These are phyloP conservation scores for Oemleria cerasiformis DNA, from an alignment of 306 rosid genomes.

Conservation along the genomic window DNA sequence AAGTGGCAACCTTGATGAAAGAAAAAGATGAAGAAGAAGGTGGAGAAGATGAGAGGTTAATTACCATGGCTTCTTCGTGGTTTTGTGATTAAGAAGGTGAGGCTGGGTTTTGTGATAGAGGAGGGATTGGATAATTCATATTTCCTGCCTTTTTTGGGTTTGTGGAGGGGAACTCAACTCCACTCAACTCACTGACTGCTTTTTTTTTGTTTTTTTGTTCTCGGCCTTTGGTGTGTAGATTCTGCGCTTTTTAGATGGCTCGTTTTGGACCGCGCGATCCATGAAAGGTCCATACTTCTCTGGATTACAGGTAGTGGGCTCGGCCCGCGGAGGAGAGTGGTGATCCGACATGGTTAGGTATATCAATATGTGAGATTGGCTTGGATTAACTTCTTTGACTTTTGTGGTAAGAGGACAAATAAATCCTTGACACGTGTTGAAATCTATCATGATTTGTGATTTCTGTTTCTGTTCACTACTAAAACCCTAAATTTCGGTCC, in stretches of 20 bases:
- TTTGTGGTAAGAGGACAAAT: neutral
- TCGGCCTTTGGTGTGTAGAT: constrained; percentile 11
- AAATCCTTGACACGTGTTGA: neutral
- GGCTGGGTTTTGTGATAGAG: constrained; percentile 27
- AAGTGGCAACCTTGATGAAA: constrained; percentile 44
- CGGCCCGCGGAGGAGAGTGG: neutral
- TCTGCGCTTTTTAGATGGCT: neutral
- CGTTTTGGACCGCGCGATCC: neutral
- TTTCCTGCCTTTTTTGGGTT: constrained; percentile 28
- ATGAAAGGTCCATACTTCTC: neutral
- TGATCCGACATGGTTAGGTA: too few species aligned
- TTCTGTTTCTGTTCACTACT: too few species aligned
- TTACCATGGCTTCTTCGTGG: constrained; percentile 53
- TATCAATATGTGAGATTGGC: too few species aligned
- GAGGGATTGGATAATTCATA: constrained; percentile 59
- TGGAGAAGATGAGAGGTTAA: constrained; percentile 60
- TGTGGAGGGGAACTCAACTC: constrained; percentile 70
- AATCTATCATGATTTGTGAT: neutral
- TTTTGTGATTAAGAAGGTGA: constrained; percentile 25
- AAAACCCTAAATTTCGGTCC: too few species aligned
- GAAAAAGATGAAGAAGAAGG: constrained; percentile 52
- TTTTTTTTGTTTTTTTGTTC: constrained; percentile 18
- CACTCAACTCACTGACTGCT: constrained; percentile 16
- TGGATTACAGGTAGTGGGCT: neutral
- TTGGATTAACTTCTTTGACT: neutral